Conservation (phyloP, 768 basidiomycete species). For the Mycena haematopus region DNA sequence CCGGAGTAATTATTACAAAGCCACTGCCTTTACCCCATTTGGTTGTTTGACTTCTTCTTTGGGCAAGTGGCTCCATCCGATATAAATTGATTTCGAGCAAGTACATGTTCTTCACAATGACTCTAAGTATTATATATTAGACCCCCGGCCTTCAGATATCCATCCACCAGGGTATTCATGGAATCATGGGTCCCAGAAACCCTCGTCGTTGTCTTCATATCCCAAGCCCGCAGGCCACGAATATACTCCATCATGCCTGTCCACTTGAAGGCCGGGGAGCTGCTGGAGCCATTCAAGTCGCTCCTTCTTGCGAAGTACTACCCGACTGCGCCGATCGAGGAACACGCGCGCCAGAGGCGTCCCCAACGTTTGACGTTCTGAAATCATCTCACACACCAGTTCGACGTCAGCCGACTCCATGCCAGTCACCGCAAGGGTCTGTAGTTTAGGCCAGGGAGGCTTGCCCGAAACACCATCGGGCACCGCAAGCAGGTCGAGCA, state of each 20-base stretch:
- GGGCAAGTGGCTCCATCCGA: neutral
- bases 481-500: slow-evolving; percentile 39
- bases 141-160: too few species aligned
- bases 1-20: too few species aligned
- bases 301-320: slow-evolving; percentile 35
- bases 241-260: slow-evolving; percentile 37
- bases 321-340: slow-evolving; percentile 47
- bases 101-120: too few species aligned
- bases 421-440: slow-evolving; percentile 41
- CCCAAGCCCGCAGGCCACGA: slow-evolving; percentile 48
- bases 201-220: slow-evolving; percentile 44
- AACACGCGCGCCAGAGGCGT: slow-evolving; percentile 33
- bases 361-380: slow-evolving; percentile 31
- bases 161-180: too few species aligned
- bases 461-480: slow-evolving; percentile 22
- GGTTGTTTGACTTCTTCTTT: neutral
- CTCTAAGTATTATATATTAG: too few species aligned
- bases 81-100: too few species aligned
- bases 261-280: slow-evolving; percentile 35
- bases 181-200: slow-evolving; percentile 34
- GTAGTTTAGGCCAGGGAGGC: slow-evolving; percentile 44
- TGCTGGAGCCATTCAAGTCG: slow-evolving; percentile 33
- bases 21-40: too few species aligned
- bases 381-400: slow-evolving; percentile 41
- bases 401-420: slow-evolving; percentile 40